phyloP scores from a whole-genome alignment of 1,139 yeast genomes.

The Hemisphaericaspora xylanilytica region DNA sequence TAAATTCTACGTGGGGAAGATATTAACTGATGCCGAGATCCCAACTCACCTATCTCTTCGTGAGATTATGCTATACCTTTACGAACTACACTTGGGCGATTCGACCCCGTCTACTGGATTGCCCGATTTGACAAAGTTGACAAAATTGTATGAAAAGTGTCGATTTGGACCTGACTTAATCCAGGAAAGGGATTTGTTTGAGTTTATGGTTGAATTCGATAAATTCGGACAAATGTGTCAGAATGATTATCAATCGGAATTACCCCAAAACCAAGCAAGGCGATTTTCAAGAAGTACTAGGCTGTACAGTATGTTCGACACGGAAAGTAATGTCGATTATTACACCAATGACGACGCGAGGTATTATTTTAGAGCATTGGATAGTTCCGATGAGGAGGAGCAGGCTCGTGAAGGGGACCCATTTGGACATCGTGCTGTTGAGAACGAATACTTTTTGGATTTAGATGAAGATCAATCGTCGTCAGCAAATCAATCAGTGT shows the following conservation, averaged over 20 bases:
- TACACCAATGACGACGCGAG: constrained; percentile 7
- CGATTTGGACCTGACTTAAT: constrained; percentile 68
- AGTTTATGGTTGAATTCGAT: constrained; percentile 48
- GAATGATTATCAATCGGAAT: constrained; percentile 14
- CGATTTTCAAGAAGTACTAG: constrained; percentile 8
- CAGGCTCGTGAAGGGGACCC: constrained; percentile 4
- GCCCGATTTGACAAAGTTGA: constrained; percentile 32
- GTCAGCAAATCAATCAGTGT: constrained; percentile 3
- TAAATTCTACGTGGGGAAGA: constrained; percentile 44
- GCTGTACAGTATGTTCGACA: constrained; percentile 5
- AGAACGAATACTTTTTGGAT: constrained; percentile 10
- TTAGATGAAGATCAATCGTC: constrained; percentile 5
- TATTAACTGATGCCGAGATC: constrained; percentile 35
- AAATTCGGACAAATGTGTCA: constrained; percentile 19
- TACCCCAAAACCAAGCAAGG: constrained; percentile 11
- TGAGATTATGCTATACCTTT: constrained; percentile 35
- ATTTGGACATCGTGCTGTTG: constrained; percentile 11
- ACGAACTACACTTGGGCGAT: constrained; percentile 10
- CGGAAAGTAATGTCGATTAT: constrained; percentile 8
- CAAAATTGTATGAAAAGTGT: constrained; percentile 64
- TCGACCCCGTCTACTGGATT: constrained; percentile 1
- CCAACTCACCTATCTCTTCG: constrained; percentile 48
- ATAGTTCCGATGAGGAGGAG: constrained; percentile 8
- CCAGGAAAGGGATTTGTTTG: constrained; percentile 56
- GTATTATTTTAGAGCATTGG: constrained; percentile 8